Conservation (phyloP, 179 eudicot species). For the Heliamphora pulchella region DNA sequence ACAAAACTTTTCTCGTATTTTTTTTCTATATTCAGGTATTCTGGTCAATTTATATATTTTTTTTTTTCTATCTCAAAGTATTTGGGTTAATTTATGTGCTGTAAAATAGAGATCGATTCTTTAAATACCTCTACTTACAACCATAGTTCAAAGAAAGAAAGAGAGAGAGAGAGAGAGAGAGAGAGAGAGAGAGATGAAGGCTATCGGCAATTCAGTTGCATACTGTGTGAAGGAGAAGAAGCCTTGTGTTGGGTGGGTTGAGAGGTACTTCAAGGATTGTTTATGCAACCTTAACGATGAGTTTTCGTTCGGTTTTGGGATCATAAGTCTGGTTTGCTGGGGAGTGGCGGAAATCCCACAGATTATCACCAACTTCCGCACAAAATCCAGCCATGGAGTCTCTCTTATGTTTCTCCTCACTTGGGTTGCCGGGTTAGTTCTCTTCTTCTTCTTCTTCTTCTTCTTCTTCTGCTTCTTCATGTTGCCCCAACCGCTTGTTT, state of each 20-base stretch:
- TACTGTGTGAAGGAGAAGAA: slow-evolving; percentile 58
- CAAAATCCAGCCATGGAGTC: slow-evolving; percentile 90
- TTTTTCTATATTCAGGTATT: too few relatives aligned
- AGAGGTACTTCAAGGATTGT: slow-evolving; percentile 65
- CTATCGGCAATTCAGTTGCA: slow-evolving; percentile 12
- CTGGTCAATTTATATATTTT: too few relatives aligned
- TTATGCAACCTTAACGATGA: slow-evolving; percentile 57
- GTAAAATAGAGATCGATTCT: too few relatives aligned
- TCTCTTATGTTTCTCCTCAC: slow-evolving; percentile 72
- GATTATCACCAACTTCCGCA: slow-evolving; percentile 72
- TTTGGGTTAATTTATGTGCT: too few relatives aligned
- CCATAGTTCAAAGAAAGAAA: background rate
- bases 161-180: background rate
- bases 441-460: slow-evolving; percentile 6
- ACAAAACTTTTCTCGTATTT: too few relatives aligned
- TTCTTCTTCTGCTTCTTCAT: background rate
- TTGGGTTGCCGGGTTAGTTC: slow-evolving; percentile 56
- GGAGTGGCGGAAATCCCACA: slow-evolving; percentile 94
- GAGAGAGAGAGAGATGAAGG: slow-evolving; percentile 18
- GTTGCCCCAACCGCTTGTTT: too few relatives aligned
- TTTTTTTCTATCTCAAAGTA: too few relatives aligned
- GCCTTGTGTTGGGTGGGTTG: slow-evolving; percentile 55
- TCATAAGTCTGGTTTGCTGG: slow-evolving; percentile 70
- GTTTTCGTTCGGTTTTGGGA: slow-evolving; percentile 62
- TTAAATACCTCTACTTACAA: too few relatives aligned